Evolutionary conservation across 192 early-diverging fungal genomes (phyloP).

Genomic region (Coemansia sp.): DNA sequence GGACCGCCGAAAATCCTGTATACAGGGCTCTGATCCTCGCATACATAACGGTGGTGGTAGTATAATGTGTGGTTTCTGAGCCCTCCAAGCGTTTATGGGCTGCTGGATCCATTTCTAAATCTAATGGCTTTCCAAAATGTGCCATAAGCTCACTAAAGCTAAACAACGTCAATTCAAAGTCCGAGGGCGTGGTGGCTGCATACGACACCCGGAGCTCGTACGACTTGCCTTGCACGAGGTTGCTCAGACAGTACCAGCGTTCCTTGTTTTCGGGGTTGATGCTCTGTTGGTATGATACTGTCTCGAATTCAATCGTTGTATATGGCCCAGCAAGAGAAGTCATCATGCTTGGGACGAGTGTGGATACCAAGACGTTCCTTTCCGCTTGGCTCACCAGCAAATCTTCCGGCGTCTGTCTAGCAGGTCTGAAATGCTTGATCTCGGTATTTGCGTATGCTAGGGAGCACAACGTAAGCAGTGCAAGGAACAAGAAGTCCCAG

Average conservation of each 20-base stretch:
- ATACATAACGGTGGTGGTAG: conserved; percentile 10
- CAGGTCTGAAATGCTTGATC: conserved; percentile 34
- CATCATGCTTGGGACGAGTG: neutral
- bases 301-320: conserved; percentile 10
- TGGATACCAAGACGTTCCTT: neutral
- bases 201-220: conserved; percentile 53
- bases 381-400: neutral
- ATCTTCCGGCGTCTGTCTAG: neutral
- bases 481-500: neutral
- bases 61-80: neutral
- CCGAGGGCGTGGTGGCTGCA: conserved; percentile 34
- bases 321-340: conserved; percentile 18
- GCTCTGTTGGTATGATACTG: conserved; percentile 23
- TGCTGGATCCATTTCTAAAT: neutral
- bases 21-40: conserved; percentile 31
- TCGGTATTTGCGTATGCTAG: conserved; percentile 34
- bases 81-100: no score
- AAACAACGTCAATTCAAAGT: conserved; percentile 32
- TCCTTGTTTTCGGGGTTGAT: conserved; percentile 14
- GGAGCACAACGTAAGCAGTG: neutral
- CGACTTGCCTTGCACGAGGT: conserved; percentile 10
- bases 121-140: neutral
- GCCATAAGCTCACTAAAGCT: neutral
- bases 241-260: conserved; percentile 32
- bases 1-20: conserved; percentile 24